A percentile compares a stretch with the other conserved stretches of the same genome.
phyloP scores from a whole-genome alignment of 2,329 filamentous ascomycete species.

The Paracoccidioides brasiliensis region DNA sequence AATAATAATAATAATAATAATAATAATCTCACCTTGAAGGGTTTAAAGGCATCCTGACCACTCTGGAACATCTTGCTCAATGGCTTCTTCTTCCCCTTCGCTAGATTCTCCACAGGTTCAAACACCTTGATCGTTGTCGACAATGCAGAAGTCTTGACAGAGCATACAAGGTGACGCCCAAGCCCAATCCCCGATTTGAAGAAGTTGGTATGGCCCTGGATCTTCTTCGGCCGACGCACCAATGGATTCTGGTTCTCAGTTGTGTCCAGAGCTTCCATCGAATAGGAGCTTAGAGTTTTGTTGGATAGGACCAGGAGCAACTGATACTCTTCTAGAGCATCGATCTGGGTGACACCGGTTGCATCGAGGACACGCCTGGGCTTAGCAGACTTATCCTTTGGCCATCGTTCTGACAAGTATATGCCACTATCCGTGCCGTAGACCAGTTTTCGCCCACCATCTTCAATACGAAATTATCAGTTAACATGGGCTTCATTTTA shows the following conservation, averaged over 20 bases:
- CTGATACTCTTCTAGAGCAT: slow-evolving; percentile 90
- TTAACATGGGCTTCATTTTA: not conserved
- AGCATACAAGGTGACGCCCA: slow-evolving; percentile 86
- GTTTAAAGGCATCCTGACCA: slow-evolving; percentile 87
- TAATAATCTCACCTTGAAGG: slow-evolving; percentile 54
- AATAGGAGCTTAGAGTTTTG: slow-evolving; percentile 83
- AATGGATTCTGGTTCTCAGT: slow-evolving; percentile 61
- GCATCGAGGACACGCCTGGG: slow-evolving; percentile 78
- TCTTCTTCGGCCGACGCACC: slow-evolving; percentile 83
- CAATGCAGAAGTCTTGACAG: slow-evolving; percentile 83
- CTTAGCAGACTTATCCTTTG: slow-evolving; percentile 59
- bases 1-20: not conserved
- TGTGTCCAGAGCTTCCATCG: slow-evolving; percentile 71
- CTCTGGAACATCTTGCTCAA: slow-evolving; percentile 90
- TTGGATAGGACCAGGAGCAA: slow-evolving; percentile 83
- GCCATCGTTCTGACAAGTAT: slow-evolving; percentile 80
- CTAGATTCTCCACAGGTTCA: slow-evolving; percentile 89
- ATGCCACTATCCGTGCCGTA: slow-evolving; percentile 92
- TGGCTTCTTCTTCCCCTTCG: slow-evolving; percentile 88
- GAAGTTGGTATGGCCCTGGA: slow-evolving; percentile 93
- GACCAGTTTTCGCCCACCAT: slow-evolving; percentile 87
- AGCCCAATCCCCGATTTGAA: slow-evolving; percentile 96
- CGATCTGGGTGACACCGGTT: slow-evolving; percentile 81
- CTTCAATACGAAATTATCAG: slow-evolving; percentile 32
- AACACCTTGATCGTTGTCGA: slow-evolving; percentile 99